Percentiles rank a stretch among this genome's conserved stretches.
Conservation (phyloP, 305 asterid genomes). For the Ajuga reptans region DNA sequence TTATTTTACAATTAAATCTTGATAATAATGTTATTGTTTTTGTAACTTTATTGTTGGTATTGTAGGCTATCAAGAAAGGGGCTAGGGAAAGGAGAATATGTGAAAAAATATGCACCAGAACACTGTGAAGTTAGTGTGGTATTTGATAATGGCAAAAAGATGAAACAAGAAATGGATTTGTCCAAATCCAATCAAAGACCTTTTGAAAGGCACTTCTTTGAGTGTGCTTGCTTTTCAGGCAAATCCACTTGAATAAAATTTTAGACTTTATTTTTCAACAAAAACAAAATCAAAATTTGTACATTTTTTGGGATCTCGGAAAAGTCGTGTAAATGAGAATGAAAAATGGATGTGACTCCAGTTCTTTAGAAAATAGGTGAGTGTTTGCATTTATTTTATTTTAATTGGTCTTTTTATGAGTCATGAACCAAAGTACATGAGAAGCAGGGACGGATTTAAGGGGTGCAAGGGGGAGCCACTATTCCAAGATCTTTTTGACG, state of each 20-base stretch:
- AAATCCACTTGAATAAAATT: slow-evolving; percentile 31
- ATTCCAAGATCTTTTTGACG: too few relatives aligned
- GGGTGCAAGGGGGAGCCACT: too few relatives aligned
- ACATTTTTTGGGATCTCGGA: not conserved
- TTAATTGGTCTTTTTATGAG: too few relatives aligned
- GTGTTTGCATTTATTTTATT: too few relatives aligned
- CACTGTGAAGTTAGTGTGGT: slow-evolving; percentile 55
- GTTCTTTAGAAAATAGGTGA: not conserved
- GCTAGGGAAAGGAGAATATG: slow-evolving; percentile 53
- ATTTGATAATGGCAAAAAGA: slow-evolving; percentile 36
- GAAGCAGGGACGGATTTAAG: too few relatives aligned
- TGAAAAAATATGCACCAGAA: slow-evolving; percentile 57
- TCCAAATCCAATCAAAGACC: slow-evolving; percentile 24
- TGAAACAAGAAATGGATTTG: slow-evolving; percentile 16
- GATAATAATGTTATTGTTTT: too few relatives aligned
- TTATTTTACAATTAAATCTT: too few relatives aligned
- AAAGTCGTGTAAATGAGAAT: not conserved
- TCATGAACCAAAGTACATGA: too few relatives aligned
- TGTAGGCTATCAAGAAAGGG: slow-evolving; percentile 50
- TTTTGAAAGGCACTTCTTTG: slow-evolving; percentile 44
- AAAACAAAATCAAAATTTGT: too few relatives aligned
- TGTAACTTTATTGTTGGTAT: not conserved
- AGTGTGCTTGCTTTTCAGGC: slow-evolving; percentile 58
- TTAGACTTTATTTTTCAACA: not conserved
- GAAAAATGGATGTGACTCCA: not conserved